phyloP scores from a whole-genome alignment of 2,329 filamentous ascomycete species.

The Apiospora arundinis region DNA sequence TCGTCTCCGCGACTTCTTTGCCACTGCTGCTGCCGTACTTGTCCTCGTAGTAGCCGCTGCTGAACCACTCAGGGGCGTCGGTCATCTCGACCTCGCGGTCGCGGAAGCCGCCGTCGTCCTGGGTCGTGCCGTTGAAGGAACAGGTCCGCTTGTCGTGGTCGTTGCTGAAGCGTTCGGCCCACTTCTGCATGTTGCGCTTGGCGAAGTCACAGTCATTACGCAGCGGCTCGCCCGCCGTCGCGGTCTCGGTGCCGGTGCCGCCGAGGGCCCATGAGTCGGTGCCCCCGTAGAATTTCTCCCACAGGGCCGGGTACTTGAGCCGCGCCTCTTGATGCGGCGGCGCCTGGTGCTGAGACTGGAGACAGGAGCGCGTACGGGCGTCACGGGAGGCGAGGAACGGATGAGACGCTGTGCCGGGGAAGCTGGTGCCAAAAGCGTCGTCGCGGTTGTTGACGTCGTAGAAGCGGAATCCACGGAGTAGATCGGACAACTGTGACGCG shows the following conservation, averaged over 20 bases:
- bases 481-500: not conserved
- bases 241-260: not conserved
- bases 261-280: not conserved
- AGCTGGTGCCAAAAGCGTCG: not conserved
- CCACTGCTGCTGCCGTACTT: not conserved
- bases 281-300: not conserved
- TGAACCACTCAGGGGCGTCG: not conserved
- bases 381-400: not conserved
- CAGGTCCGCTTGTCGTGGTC: not conserved
- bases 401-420: not conserved
- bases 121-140: not conserved
- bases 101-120: not conserved
- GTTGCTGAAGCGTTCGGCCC: not conserved
- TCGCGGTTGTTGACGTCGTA: slow-evolving; percentile 5
- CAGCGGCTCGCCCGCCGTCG: not conserved
- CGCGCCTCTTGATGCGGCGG: not conserved
- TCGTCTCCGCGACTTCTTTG: not conserved
- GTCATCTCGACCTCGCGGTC: not conserved
- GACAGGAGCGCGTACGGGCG: not conserved
- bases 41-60: not conserved
- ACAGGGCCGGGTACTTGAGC: not conserved
- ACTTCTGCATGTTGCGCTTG: not conserved
- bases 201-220: not conserved
- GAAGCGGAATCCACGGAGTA: not conserved
- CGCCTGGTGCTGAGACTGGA: not conserved